These are phyloP conservation scores for Ministeria vibrans DNA, from an alignment of 78 protist genomes.

Conservation along the genomic window DNA sequence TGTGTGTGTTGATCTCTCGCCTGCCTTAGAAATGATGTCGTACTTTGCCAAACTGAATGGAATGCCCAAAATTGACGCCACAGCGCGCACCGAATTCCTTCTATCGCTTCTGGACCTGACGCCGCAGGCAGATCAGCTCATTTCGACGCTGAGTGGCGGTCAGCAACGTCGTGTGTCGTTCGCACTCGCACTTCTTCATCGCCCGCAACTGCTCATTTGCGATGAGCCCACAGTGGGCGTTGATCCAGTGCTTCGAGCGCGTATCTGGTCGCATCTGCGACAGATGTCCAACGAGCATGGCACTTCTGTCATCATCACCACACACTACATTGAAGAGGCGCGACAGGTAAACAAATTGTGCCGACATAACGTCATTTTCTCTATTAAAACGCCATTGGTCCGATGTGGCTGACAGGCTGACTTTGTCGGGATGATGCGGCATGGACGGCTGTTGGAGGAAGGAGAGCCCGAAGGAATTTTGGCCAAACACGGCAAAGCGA, in stretches of 20 bases:
- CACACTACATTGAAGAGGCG: conserved; percentile 64
- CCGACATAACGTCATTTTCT: neutral
- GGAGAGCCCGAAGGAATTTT: conserved; percentile 24
- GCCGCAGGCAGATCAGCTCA: neutral
- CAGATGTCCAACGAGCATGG: conserved; percentile 1
- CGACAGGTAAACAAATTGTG: neutral
- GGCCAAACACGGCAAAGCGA: neutral
- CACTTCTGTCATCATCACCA: conserved; percentile 49
- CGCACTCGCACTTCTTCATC: conserved; percentile 41
- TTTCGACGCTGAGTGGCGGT: conserved; percentile 43
- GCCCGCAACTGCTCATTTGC: conserved; percentile 35
- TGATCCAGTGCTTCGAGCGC: neutral
- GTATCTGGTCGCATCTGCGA: conserved; percentile 32
- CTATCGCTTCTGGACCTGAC: conserved; percentile 7
- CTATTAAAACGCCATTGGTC: neutral
- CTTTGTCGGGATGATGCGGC: neutral
- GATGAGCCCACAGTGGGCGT: conserved; percentile 10
- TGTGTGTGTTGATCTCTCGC: too few relatives aligned
- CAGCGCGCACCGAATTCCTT: conserved; percentile 3
- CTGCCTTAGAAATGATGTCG: conserved; percentile 23
- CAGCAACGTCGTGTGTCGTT: conserved; percentile 45
- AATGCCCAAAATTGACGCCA: conserved; percentile 5
- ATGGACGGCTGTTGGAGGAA: conserved; percentile 21
- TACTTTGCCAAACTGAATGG: conserved; percentile 32
- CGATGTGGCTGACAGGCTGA: neutral